phyloP scores from a whole-genome alignment of 2,329 filamentous ascomycete species.

The Leptographium wingfieldii region DNA sequence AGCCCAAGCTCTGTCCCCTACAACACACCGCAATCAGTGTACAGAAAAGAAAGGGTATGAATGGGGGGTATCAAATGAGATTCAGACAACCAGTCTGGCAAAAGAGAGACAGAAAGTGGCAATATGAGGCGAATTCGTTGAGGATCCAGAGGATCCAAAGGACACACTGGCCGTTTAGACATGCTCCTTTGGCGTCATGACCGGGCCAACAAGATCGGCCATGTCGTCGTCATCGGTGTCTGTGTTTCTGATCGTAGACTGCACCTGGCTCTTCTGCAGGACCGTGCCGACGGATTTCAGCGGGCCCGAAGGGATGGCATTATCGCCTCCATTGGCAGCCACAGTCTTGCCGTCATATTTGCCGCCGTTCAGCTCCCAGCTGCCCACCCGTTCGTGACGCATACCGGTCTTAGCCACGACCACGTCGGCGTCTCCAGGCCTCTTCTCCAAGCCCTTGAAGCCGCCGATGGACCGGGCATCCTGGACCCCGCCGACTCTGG shows the following conservation, averaged over 20 bases:
- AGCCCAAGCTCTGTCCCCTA: neutral
- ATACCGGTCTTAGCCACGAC: conserved; percentile 25
- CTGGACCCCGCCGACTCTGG: neutral
- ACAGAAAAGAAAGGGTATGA: conserved; percentile 3
- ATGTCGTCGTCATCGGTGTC: conserved; percentile 21
- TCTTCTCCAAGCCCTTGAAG: conserved; percentile 33
- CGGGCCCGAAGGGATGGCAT: conserved; percentile 6
- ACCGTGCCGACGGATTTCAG: neutral
- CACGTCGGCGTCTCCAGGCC: conserved; percentile 30
- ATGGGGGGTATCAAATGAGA: conserved; percentile 7
- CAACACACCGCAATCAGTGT: neutral
- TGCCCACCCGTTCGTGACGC: conserved; percentile 32
- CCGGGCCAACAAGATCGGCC: conserved; percentile 22
- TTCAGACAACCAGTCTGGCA: neutral
- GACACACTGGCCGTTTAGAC: conserved; percentile 16
- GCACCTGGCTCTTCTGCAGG: conserved; percentile 12
- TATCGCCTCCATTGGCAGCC: neutral
- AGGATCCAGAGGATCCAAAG: too few relatives aligned
- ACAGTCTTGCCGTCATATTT: neutral
- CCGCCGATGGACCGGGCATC: conserved; percentile 16
- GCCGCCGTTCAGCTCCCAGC: conserved; percentile 31
- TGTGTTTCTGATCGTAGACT: conserved; percentile 6
- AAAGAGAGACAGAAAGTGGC: neutral
- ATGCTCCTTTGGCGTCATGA: conserved; percentile 26
- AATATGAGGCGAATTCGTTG: neutral